Base-by-base conservation (phyloP, 768 basidiomycete species). In the Rhizopogon roseolus region DNA sequence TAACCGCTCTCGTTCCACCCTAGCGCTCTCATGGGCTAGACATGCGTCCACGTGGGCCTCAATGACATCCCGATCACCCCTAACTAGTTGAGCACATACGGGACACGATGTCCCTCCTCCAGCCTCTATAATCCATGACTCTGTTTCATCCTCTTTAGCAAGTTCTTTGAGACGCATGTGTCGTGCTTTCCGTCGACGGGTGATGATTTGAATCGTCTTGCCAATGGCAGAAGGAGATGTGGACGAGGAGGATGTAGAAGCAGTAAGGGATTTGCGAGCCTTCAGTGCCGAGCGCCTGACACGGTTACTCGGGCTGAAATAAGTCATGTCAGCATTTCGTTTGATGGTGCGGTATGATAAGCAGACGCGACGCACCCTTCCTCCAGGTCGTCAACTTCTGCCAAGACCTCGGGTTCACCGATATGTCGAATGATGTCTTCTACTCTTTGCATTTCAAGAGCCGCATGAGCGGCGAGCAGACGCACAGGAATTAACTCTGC, bases 1-100 rank as follows among this genome's bases (percentile, higher is more conserved):
- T 39, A 63, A 57, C 36, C 64, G 62, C 38, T 72, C 66, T 46
- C 72, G 68, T 43, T 70, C 70, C 41, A 71, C 67, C 49, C 75
- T 70, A 49, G 64, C 54, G 45, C 59, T 73, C 60, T 82, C 80
- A 60, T 88, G 73, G 5, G 81, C 81, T 41, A 93, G 66, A 64
- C 90, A 93, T 6, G 87, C 75, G 60, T 93, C 87, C n/a, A 93
- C 79, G 68, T 93, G 90, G 14, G 88, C 88, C 60, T 88, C 82
- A 2, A 89, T 62, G 8, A 90, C 83, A 55, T 90, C 90, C 41
- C 76, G 73, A 60, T 90, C 89, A 1, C 89, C 90, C 43, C 68
- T 71, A 1, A 90, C 74, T 14, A 66, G 67, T 39, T 69, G 68
- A 42, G 76, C 67, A 63, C 90, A 93, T 22, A 93, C 81, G 1